Percentiles rank a stretch among this genome's conserved stretches.
These are phyloP conservation scores for Pseudogymnoascus sp. DNA, from an alignment of 2,329 filamentous ascomycete genomes.

Conservation along the genomic window DNA sequence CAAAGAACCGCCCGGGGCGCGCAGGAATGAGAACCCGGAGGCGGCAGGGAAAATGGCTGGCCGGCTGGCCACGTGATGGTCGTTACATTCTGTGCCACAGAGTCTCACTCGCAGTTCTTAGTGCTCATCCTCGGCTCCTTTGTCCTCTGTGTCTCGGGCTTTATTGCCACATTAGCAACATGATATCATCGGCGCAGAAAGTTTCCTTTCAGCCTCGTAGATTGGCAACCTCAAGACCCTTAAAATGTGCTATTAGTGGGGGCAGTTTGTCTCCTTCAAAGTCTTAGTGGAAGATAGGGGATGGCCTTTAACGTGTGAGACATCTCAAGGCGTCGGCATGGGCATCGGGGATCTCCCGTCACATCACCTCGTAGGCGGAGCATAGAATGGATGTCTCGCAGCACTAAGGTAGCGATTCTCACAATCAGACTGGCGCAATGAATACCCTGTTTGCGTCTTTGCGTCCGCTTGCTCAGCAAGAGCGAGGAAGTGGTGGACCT, in stretches of 20 bases:
- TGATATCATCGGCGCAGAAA: not conserved
- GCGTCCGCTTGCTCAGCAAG: not conserved
- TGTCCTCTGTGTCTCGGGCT: not conserved
- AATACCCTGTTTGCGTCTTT: not conserved
- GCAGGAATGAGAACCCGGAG: constrained; percentile 2
- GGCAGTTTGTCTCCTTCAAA: not conserved
- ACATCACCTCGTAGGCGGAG: not conserved
- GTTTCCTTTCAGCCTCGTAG: not conserved
- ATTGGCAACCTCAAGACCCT: not conserved
- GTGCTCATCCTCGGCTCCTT: not conserved
- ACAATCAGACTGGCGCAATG: not conserved
- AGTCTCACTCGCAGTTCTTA: not conserved
- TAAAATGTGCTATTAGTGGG: not conserved
- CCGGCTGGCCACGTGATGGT: not conserved
- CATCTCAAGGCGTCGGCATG: not conserved
- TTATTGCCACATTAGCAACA: not conserved
- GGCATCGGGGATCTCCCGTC: not conserved
- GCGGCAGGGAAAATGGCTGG: not conserved
- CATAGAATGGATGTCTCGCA: not conserved
- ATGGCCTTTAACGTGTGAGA: not conserved
- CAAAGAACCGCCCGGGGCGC: constrained; percentile 7
- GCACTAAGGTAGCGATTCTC: not conserved
- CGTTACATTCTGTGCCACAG: not conserved
- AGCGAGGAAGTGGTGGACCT: not conserved
- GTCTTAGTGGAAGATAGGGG: not conserved